A percentile compares a stretch with the other conserved stretches of the same genome.
Conservation (phyloP, 768 basidiomycete genomes). For the Russula lepida region DNA sequence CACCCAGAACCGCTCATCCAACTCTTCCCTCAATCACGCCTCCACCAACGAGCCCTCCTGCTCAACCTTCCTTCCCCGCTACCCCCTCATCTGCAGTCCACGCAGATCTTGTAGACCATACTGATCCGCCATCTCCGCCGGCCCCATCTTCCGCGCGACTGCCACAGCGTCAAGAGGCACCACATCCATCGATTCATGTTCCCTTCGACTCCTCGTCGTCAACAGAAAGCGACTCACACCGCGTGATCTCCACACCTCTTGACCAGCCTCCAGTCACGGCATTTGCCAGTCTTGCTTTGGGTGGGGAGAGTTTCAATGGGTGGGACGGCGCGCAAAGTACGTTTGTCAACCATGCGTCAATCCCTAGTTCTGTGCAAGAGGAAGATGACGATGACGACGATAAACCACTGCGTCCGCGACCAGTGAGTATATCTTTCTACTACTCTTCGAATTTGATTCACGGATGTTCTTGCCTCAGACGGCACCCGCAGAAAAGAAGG, state of each 20-base stretch:
- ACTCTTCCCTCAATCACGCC: slow-evolving; percentile 21
- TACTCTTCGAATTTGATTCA: slow-evolving; percentile 3
- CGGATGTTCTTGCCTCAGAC: slow-evolving; percentile 2
- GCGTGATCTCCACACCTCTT: slow-evolving; percentile 25
- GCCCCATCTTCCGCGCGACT: slow-evolving; percentile 18
- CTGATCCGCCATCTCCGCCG: slow-evolving; percentile 15
- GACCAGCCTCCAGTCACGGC: slow-evolving; percentile 27
- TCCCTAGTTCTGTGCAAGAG: slow-evolving; percentile 1
- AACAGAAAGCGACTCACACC: slow-evolving; percentile 11
- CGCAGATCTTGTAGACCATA: slow-evolving; percentile 1
- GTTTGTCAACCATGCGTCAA: slow-evolving; percentile 27
- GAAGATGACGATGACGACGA: slow-evolving; percentile 26
- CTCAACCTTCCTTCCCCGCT: not conserved
- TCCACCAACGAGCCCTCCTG: not conserved
- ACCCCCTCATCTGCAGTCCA: slow-evolving; percentile 9
- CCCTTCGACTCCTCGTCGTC: slow-evolving; percentile 1
- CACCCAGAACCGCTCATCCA: slow-evolving; percentile 16
- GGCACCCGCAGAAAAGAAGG: slow-evolving; percentile 21
- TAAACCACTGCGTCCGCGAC: slow-evolving; percentile 24
- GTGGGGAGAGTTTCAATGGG: slow-evolving; percentile 38
- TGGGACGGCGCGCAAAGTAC: slow-evolving; percentile 39
- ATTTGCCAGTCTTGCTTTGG: slow-evolving; percentile 39
- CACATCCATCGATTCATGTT: slow-evolving; percentile 7
- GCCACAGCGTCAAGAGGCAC: slow-evolving; percentile 17
- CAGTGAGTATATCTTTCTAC: slow-evolving; percentile 22